Conservation (phyloP, 495 filamentous ascomycete species). For the Neurospora discreta region DNA sequence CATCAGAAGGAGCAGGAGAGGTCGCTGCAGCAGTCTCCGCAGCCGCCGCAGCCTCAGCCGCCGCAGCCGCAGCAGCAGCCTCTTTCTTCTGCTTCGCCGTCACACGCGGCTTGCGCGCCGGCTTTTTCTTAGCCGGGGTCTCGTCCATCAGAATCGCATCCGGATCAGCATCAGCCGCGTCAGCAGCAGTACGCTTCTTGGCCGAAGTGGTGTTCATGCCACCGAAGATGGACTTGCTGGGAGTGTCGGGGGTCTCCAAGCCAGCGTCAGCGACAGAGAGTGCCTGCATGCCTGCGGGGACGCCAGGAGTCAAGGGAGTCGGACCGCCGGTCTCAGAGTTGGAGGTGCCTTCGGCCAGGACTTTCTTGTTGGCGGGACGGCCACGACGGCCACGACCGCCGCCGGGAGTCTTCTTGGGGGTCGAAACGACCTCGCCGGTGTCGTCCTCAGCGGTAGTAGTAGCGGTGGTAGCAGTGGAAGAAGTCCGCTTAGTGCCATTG, state of each 20-base stretch:
- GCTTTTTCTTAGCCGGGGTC: background rate
- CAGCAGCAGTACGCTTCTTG: background rate
- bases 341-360: no score
- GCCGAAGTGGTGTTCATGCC: background rate
- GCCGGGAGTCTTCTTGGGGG: background rate
- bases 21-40: background rate
- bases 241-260: background rate
- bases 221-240: background rate
- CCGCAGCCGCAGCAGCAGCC: background rate
- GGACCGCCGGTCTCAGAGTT: background rate
- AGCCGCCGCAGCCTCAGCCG: background rate
- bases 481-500: background rate
- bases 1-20: background rate
- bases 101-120: background rate
- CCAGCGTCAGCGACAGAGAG: background rate
- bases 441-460: background rate
- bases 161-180: background rate
- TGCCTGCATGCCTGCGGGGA: background rate
- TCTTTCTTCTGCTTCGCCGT: background rate
- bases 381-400: background rate
- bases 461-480: background rate
- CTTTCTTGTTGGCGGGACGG: background rate
- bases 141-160: background rate
- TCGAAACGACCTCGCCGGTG: background rate
- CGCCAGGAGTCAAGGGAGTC: background rate